A percentile compares a stretch with the other conserved stretches of the same genome.
Evolutionary conservation across 2,329 filamentous ascomycete genomes (phyloP).

Genomic region (Claviceps humidiphila): DNA sequence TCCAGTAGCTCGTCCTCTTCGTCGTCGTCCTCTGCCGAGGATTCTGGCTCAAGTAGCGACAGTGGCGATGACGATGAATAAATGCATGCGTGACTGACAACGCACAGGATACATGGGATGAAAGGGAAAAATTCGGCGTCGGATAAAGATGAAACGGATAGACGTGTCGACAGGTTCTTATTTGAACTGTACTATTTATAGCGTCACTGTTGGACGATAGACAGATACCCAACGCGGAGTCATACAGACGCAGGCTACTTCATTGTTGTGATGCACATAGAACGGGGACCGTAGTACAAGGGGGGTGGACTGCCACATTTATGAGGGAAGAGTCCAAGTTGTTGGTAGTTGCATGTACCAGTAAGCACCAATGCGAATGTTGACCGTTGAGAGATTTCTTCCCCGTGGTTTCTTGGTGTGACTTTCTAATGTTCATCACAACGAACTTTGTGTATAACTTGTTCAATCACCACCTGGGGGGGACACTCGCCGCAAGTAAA

Average conservation of each 20-base stretch:
- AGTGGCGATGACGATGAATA: constrained; percentile 4
- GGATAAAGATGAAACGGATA: not conserved
- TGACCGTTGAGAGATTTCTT: too few species aligned
- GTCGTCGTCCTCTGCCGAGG: constrained; percentile 23
- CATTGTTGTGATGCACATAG: too few species aligned
- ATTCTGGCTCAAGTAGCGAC: constrained; percentile 17
- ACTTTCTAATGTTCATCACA: too few species aligned
- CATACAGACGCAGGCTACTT: not conserved
- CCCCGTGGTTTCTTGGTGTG: too few species aligned
- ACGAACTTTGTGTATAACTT: too few species aligned
- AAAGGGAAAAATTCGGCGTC: not conserved
- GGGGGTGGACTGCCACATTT: too few species aligned
- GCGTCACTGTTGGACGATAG: constrained; percentile 2
- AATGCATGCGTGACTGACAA: not conserved
- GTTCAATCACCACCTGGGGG: constrained; percentile 35
- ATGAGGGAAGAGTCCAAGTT: too few species aligned
- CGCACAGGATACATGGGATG: not conserved
- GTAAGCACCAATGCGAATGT: not conserved
- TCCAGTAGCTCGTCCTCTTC: constrained; percentile 30
- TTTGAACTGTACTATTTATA: constrained; percentile 8
- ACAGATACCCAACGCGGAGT: constrained; percentile 5
- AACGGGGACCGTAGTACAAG: too few species aligned
- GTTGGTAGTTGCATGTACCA: too few species aligned
- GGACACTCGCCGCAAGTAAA: constrained; percentile 75
- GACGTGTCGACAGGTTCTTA: not conserved